phyloP scores from a whole-genome alignment of 2,329 filamentous ascomycete species.

The Akanthomyces dipterigenus region DNA sequence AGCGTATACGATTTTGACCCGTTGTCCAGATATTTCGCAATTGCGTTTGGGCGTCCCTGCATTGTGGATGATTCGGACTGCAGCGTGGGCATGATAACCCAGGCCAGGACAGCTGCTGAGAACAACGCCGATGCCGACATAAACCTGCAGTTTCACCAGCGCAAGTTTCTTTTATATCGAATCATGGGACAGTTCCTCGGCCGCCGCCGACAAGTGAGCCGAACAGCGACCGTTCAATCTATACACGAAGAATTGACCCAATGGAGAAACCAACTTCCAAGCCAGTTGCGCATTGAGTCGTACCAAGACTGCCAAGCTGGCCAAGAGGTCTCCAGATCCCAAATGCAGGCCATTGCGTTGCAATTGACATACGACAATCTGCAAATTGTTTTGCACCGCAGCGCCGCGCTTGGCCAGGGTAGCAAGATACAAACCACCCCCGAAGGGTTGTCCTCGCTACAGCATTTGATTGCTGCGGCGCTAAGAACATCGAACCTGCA shows the following conservation, averaged over 20 bases:
- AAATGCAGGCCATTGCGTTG: slow-evolving; percentile 9
- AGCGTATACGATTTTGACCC: not conserved
- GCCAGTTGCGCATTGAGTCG: not conserved
- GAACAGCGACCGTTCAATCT: not conserved
- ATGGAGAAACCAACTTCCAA: slow-evolving; percentile 4
- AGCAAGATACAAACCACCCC: slow-evolving; percentile 1
- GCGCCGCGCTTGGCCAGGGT: not conserved
- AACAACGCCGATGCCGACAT: not conserved
- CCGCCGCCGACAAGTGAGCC: not conserved
- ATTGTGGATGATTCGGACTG: slow-evolving; percentile 11
- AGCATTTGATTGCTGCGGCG: slow-evolving; percentile 2
- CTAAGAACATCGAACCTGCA: slow-evolving; percentile 1
- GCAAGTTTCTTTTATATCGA: slow-evolving; percentile 9
- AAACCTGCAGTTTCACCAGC: not conserved
- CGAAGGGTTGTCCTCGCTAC: not conserved
- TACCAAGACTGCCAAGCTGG: not conserved
- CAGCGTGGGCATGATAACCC: slow-evolving; percentile 6
- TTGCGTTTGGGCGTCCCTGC: slow-evolving; percentile 11
- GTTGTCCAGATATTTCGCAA: not conserved
- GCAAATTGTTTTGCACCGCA: slow-evolving; percentile 9
- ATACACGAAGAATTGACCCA: slow-evolving; percentile 3
- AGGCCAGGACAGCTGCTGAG: not conserved
- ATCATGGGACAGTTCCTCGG: slow-evolving; percentile 11
- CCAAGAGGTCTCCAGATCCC: not conserved
- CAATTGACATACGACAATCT: slow-evolving; percentile 12